Conservation (phyloP, 805 yeast species). For the Sugiyamaella chiloensis region DNA sequence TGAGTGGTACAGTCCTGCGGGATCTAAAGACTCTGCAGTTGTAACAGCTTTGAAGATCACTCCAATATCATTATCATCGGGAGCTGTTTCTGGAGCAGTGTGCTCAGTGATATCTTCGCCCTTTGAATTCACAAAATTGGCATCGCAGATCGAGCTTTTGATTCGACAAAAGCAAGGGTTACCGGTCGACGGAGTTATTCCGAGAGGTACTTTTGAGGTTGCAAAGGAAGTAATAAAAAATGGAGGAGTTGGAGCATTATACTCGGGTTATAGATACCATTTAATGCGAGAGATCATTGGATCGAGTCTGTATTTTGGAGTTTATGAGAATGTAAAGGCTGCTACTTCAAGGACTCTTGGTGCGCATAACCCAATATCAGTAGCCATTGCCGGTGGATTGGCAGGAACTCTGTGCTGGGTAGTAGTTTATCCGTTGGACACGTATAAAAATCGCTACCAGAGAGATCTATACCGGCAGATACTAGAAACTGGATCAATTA, state of each 20-base stretch:
- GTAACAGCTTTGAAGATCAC: conserved; percentile 15
- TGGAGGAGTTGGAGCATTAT: conserved; percentile 63
- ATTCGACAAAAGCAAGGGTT: conserved; percentile 31
- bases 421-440: conserved; percentile 75
- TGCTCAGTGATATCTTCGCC: conserved; percentile 62
- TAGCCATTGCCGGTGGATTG: conserved; percentile 72
- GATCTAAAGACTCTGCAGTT: conserved; percentile 10
- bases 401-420: conserved; percentile 77
- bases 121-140: conserved; percentile 78
- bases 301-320: conserved; percentile 68
- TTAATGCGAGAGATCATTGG: conserved; percentile 65
- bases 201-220: conserved; percentile 41
- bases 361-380: conserved; percentile 39
- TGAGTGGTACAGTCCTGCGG: conserved; percentile 14
- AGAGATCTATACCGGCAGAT: conserved; percentile 69
- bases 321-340: conserved; percentile 67
- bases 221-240: conserved; percentile 52
- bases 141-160: conserved; percentile 62
- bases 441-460: conserved; percentile 71
- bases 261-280: conserved; percentile 71
- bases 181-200: conserved; percentile 16
- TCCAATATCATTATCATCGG: conserved; percentile 42
- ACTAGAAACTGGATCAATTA: conserved; percentile 39
- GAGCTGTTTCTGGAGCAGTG: conserved; percentile 62
- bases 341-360: conserved; percentile 27